These are phyloP conservation scores for Bjerkandera adusta DNA, from an alignment of 1,284 basidiomycete species.

Conservation along the genomic window DNA sequence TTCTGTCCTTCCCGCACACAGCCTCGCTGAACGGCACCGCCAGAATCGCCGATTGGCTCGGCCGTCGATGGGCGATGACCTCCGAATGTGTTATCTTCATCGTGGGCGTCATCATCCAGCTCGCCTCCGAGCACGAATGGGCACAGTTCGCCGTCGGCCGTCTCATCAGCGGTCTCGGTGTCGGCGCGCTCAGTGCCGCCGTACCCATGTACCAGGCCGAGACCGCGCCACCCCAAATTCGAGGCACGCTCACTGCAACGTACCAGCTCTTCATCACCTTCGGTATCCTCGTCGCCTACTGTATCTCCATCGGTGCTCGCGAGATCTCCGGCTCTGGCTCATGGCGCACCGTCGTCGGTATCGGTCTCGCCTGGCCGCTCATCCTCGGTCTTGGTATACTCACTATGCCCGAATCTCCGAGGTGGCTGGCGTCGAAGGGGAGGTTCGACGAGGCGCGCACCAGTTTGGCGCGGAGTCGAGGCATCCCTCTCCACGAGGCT, in stretches of 20 bases:
- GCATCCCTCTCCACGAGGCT: conserved; percentile 42
- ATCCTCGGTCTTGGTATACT: conserved; percentile 68
- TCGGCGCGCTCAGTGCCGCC: conserved; percentile 72
- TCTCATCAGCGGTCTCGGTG: conserved; percentile 63
- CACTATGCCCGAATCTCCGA: conserved; percentile 77
- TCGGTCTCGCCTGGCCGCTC: conserved; percentile 69
- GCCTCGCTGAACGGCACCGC: conserved; percentile 2
- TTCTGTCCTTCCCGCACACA: neutral
- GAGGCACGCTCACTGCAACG: conserved; percentile 61
- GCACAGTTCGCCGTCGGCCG: conserved; percentile 70
- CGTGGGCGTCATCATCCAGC: conserved; percentile 69
- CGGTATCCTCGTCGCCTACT: conserved; percentile 75
- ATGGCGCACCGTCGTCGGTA: conserved; percentile 69
- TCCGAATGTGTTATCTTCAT: conserved; percentile 65
- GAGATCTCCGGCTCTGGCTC: conserved; percentile 45
- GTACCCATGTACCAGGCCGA: conserved; percentile 83
- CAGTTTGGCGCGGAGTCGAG: conserved; percentile 56
- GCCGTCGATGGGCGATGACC: conserved; percentile 71
- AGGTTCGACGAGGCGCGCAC: conserved; percentile 49
- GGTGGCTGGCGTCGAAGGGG: conserved; percentile 60
- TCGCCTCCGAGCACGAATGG: conserved; percentile 50
- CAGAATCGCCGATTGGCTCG: conserved; percentile 64
- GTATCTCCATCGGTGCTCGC: conserved; percentile 59
- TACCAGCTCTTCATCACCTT: conserved; percentile 66
- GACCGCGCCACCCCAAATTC: conserved; percentile 73